phyloP scores from a whole-genome alignment of 805 yeast species.

The Metschnikowia similis region DNA sequence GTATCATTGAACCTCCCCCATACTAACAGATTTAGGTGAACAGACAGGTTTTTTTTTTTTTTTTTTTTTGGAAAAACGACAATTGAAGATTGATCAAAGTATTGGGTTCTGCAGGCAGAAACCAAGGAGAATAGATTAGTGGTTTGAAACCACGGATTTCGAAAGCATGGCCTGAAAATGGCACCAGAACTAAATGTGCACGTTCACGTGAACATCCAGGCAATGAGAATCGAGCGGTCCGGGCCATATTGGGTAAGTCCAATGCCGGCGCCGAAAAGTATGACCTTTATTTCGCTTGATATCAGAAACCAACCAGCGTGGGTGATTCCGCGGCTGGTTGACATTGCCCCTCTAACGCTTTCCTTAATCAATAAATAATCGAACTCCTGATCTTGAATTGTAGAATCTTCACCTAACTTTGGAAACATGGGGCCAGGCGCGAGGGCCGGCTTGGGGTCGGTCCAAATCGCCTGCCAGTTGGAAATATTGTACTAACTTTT shows the following conservation, averaged over 20 bases:
- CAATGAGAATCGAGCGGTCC: neutral
- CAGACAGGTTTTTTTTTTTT: constrained; percentile 3
- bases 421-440: neutral
- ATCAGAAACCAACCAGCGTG: neutral
- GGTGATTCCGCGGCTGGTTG: constrained; percentile 6
- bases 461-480: neutral
- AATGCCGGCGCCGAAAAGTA: constrained; percentile 3
- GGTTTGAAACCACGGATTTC: constrained; percentile 1
- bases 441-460: too few relatives aligned
- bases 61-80: constrained; percentile 2
- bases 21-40: constrained; percentile 16
- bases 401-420: constrained; percentile 11
- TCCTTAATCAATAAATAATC: constrained; percentile 21
- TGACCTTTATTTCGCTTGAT: constrained; percentile 2
- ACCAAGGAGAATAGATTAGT: constrained; percentile 15
- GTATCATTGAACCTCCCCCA: constrained; percentile 37
- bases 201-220: neutral
- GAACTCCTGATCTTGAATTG: constrained; percentile 18
- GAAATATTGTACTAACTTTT: constrained; percentile 29
- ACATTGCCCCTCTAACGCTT: constrained; percentile 8
- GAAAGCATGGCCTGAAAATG: constrained; percentile 1
- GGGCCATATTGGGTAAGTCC: constrained; percentile 2
- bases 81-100: constrained; percentile 3
- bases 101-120: constrained; percentile 2
- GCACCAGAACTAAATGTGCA: neutral